Evolutionary conservation across 2,329 filamentous ascomycete genomes (phyloP).

Genomic region (Talaromyces sp.): DNA sequence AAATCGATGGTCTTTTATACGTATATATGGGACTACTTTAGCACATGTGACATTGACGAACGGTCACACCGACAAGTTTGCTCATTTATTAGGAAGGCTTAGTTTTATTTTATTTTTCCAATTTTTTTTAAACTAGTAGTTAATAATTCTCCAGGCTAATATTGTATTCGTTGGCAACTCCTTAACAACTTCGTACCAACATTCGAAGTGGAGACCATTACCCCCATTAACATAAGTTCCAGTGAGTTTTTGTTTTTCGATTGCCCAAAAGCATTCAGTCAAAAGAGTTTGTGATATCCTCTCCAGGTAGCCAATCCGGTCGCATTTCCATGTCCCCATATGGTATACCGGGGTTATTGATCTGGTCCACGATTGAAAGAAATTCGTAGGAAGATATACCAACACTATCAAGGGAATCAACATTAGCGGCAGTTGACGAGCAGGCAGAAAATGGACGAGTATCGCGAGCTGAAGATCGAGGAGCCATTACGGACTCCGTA

Average conservation of each 20-base stretch:
- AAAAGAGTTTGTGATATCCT: not conserved
- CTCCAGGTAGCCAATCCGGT: not conserved
- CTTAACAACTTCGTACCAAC: too few relatives aligned
- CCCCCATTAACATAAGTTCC: not conserved
- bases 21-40: too few relatives aligned
- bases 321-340: not conserved
- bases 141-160: too few relatives aligned
- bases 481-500: not conserved
- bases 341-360: constrained; percentile 14
- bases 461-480: not conserved
- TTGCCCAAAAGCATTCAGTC: not conserved
- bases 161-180: too few relatives aligned
- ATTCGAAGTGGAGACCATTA: not conserved
- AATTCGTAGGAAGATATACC: constrained; percentile 35
- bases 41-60: too few relatives aligned
- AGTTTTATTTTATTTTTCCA: too few relatives aligned
- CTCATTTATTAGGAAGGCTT: too few relatives aligned
- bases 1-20: too few relatives aligned
- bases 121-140: too few relatives aligned
- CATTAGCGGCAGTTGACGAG: constrained; percentile 15
- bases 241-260: not conserved
- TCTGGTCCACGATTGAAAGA: constrained; percentile 32
- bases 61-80: too few relatives aligned
- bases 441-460: not conserved
- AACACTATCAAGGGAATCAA: constrained; percentile 29